phyloP scores from a whole-genome alignment of 495 filamentous ascomycete genomes.

The Penicillium coffeae region DNA sequence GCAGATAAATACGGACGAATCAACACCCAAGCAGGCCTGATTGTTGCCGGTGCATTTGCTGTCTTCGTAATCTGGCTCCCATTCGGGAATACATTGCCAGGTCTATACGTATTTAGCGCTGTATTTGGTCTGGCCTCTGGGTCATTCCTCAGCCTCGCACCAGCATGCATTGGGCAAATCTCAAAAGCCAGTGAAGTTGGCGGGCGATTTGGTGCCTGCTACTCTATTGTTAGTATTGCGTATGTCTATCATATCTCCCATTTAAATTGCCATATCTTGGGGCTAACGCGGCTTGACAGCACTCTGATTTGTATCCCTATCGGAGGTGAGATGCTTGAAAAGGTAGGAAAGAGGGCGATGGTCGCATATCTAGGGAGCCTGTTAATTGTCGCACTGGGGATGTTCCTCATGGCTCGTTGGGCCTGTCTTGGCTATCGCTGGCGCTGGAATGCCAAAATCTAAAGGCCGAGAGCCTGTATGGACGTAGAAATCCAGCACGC shows the following conservation, averaged over 20 bases:
- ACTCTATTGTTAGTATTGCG: conserved; percentile 62
- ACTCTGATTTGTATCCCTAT: conserved; percentile 40
- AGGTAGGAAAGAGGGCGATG: conserved; percentile 32
- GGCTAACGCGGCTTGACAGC: too few relatives aligned
- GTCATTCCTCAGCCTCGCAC: conserved; percentile 58
- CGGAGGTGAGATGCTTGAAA: conserved; percentile 40
- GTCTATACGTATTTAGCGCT: conserved; percentile 54
- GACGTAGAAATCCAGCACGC: too few relatives aligned
- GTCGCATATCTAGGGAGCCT: conserved; percentile 37
- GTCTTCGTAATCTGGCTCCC: conserved; percentile 59
- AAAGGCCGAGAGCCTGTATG: conserved; percentile 1
- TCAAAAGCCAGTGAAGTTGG: conserved; percentile 62
- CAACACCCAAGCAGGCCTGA: conserved; percentile 47
- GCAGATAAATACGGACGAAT: conserved; percentile 69
- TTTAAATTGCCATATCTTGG: too few relatives aligned
- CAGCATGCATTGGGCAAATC: conserved; percentile 59
- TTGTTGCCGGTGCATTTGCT: conserved; percentile 44
- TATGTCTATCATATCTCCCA: conserved; percentile 14
- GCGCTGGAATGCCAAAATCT: conserved; percentile 40
- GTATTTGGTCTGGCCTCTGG: conserved; percentile 61
- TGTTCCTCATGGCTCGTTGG: conserved; percentile 46
- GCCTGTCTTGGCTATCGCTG: conserved; percentile 47
- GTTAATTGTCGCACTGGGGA: conserved; percentile 30
- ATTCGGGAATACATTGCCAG: conserved; percentile 44
- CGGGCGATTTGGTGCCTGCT: conserved; percentile 62